Percentiles rank a stretch among this genome's conserved stretches.
These are phyloP conservation scores for Chytriomyces hyalinus DNA, from an alignment of 192 early-diverging fungal species.

Conservation along the genomic window DNA sequence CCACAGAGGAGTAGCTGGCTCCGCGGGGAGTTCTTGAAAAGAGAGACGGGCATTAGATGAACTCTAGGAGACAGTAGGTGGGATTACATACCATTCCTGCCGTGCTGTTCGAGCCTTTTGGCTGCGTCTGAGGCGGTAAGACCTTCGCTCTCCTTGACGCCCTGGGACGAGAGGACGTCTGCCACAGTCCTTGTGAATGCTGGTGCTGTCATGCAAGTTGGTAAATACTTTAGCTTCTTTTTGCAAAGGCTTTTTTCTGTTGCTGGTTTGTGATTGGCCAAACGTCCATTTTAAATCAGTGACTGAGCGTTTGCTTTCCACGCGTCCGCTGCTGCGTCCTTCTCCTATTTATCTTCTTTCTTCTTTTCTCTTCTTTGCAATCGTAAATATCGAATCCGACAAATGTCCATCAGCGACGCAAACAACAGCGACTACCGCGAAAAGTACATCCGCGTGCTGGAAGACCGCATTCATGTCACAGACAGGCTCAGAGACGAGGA, in stretches of 20 bases:
- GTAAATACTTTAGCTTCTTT: no score
- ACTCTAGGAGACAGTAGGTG: background rate
- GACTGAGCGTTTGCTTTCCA: no score
- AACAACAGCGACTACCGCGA: background rate
- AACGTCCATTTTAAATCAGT: no score
- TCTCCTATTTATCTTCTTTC: no score
- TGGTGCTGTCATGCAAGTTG: background rate
- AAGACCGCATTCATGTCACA: background rate
- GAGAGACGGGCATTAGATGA: background rate
- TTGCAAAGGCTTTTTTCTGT: no score
- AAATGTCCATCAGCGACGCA: no score
- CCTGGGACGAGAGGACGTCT: slow-evolving; percentile 71
- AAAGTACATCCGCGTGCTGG: background rate
- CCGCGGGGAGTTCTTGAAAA: slow-evolving; percentile 83
- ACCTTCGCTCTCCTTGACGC: slow-evolving; percentile 69
- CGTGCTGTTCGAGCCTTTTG: slow-evolving; percentile 67
- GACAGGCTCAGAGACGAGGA: background rate
- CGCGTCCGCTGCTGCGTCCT: no score
- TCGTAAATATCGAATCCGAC: no score
- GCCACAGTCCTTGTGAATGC: slow-evolving; percentile 63
- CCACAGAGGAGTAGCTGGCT: slow-evolving; percentile 89
- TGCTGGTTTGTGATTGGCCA: no score
- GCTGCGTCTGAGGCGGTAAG: slow-evolving; percentile 68
- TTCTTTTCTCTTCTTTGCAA: no score
- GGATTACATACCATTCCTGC: slow-evolving; percentile 72